Base-by-base conservation (phyloP, 2,329 filamentous ascomycete genomes). In the Trichoderma sp. region DNA sequence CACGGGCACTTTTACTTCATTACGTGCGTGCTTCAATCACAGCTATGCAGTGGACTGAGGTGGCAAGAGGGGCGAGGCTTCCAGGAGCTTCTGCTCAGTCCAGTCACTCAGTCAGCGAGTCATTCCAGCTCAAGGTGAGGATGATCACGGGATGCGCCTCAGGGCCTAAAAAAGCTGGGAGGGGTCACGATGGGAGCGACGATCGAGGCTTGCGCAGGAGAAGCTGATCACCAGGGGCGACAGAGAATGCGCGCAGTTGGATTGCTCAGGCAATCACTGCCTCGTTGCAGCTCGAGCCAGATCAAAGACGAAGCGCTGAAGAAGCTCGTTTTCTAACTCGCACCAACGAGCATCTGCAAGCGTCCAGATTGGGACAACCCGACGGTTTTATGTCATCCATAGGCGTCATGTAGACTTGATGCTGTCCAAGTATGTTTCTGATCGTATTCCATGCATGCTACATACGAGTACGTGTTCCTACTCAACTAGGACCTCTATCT, bases 201-300 rank as follows among this genome's bases (percentile, higher is more conserved):
- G 67, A 69, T 69, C 67, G 60, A 66, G 59, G 67, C 67, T 69
- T 69, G 67, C 67, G 67, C 67, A 69, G 60, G 60, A 69, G 59
- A 63, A 49, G 16, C 18, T 63, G 58, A 68, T 68, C 59, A 63
- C 39, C 56, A 46, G 60, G 60, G 58, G 49, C 8, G 34, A 18
- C 26, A 26, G n/a, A 49, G n/a, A 21, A 10, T 49, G 46, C 10
- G 18, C n/a, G 46, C 3, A 13, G 46, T 16, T 21, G 21, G 21
- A 4, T 43, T 18, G 16, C 7, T n/a, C 39, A 43, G 39, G 24
- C 46, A 49, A 13, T 24, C 21, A 49, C 13, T 49, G 46, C 46
- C 46, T 24, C 4, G 6, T 21, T 49, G n/a, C 21, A 3, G 8
- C 24, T 30, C 26, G 39, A 43, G 5, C 6, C 39, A 34, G 32